Evolutionary conservation across 768 basidiomycete genomes (phyloP), one percentile per base, ranked within the genome.

Genomic region (Serpula lacrymans): DNA sequence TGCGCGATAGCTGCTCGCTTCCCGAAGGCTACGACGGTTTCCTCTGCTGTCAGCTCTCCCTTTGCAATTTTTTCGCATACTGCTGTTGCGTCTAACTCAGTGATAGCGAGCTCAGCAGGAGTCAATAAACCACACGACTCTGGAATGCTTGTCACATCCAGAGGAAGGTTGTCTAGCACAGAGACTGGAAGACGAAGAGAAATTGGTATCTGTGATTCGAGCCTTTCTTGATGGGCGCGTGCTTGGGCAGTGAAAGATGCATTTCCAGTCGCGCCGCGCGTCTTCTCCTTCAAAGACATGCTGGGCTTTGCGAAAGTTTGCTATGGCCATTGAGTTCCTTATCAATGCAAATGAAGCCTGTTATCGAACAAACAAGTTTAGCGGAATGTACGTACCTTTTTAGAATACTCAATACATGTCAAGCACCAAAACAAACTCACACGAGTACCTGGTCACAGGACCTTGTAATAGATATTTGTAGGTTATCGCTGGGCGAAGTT

Each of bases 1-100:
- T 75, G 69, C 9, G 70, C 72, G 40, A 74, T 60, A 16, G 63
- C 60, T 1, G 71, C 71, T 11, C 72, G 56, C 48, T 71, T 71
- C 39, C 44, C 60, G 53, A 64, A 72, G 2, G 70, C 68, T 4
- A 42, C 45, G 1, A 58, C 53, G 9, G 67, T 66, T 16, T 65
- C 58, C 12, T 65, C 63, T 6, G 64, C 57, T 1, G 57, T 55
- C 23, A 56, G 46, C 26, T 56, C 37, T 26, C 55, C 51, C 14
- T 33, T 35, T 32, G 52, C 50, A 36, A 64, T 55, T 7, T 44
- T 36, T 14, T 46, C 37, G 16, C 42, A 39, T 20, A 61, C 21
- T 13, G 35, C 52, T 5, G 59, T 61, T 14, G 56, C 59, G 37
- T 60, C 59, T 10, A 52, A 43, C 30, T 39, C 44, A 9, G 47